Percentiles rank a stretch among this genome's conserved stretches.
Evolutionary conservation across 345 rosid species (phyloP).

Genomic region (Corchorus olitorius): DNA sequence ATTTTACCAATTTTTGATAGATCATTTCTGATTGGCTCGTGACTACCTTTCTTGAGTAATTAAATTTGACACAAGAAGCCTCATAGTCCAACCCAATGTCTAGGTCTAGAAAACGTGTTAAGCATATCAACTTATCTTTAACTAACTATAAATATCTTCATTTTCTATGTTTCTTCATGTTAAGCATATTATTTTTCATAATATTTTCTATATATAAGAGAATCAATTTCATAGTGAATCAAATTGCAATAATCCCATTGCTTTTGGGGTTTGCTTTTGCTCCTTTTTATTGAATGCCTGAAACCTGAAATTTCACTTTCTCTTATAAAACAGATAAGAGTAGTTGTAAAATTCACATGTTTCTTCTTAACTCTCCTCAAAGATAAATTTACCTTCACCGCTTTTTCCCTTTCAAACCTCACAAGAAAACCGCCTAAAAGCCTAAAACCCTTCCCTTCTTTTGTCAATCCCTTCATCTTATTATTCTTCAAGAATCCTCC

Average conservation of each 20-base stretch:
- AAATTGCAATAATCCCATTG: too few species aligned
- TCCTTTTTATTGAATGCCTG: neutral
- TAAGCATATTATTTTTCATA: neutral
- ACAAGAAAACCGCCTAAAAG: slow-evolving; percentile 13
- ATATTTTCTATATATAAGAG: neutral
- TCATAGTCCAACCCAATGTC: neutral
- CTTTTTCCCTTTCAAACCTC: slow-evolving; percentile 9
- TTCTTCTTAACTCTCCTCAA: neutral
- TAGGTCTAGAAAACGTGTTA: neutral
- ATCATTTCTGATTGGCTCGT: too few species aligned
- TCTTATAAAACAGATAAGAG: neutral
- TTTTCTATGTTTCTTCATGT: neutral
- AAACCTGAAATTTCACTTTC: neutral
- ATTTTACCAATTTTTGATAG: too few species aligned
- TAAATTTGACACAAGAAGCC: too few species aligned
- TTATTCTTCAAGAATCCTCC: neutral
- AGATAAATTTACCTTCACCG: neutral
- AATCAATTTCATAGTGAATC: too few species aligned
- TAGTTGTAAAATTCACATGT: slow-evolving; percentile 16
- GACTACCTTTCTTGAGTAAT: too few species aligned
- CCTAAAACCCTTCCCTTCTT: neutral
- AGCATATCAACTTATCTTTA: neutral
- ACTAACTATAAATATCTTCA: neutral
- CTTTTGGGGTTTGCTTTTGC: neutral
- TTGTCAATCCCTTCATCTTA: neutral